Evolutionary conservation across 257 asterid genomes (phyloP).

Genomic region (Leptodermis oblonga): DNA sequence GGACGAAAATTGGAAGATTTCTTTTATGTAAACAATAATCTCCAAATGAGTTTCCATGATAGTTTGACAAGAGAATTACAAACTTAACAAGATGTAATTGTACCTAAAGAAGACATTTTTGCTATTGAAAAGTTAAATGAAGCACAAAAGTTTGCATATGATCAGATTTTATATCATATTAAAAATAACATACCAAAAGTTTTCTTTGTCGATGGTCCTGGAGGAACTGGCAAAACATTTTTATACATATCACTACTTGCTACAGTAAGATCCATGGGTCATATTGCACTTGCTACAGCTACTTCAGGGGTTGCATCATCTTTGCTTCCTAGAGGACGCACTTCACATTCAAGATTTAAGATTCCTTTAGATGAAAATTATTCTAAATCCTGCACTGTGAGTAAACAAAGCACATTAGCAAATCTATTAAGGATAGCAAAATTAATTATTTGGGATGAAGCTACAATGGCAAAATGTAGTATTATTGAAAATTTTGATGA

Average conservation of each 20-base stretch:
- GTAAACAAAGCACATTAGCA: not conserved
- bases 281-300: not conserved
- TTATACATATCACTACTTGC: not conserved
- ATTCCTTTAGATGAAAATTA: not conserved
- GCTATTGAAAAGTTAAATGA: no score
- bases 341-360: not conserved
- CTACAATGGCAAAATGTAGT: not conserved
- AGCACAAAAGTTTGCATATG: not conserved
- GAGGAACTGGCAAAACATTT: not conserved
- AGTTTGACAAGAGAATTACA: no score
- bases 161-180: not conserved
- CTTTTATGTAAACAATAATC: no score
- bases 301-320: not conserved
- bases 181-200: not conserved
- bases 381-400: not conserved
- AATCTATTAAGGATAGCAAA: no score
- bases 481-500: not conserved
- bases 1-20: no score
- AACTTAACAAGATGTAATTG: no score
- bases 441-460: not conserved
- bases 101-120: not conserved
- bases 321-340: not conserved
- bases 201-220: not conserved
- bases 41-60: no score
- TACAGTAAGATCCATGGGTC: not conserved